phyloP scores from a whole-genome alignment of 202 grass and related monocot species.

The Zizania palustris region DNA sequence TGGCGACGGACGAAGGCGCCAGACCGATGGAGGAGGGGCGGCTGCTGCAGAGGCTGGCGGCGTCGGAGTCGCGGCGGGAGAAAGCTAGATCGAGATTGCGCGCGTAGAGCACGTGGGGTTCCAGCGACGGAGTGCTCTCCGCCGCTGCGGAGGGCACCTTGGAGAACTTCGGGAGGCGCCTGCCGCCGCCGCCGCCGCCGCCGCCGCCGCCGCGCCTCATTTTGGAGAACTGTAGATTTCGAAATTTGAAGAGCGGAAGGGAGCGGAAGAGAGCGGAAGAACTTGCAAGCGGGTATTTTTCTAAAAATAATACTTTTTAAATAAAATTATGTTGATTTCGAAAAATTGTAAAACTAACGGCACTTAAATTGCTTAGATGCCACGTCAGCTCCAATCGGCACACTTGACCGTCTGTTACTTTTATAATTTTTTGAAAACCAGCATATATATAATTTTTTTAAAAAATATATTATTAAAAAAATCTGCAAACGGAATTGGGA shows the following conservation, averaged over 20 bases:
- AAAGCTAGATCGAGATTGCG: conserved; percentile 62
- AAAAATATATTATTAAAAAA: too few relatives aligned
- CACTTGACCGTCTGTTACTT: too few relatives aligned
- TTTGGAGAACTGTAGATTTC: conserved; percentile 3
- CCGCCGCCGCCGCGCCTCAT: conserved; percentile 32
- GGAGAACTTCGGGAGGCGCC: conserved; percentile 49
- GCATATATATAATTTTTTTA: too few relatives aligned
- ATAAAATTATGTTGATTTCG: too few relatives aligned
- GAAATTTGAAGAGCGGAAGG: neutral
- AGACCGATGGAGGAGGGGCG: conserved; percentile 46
- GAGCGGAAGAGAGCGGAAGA: too few relatives aligned
- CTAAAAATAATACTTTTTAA: too few relatives aligned
- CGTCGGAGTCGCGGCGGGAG: conserved; percentile 82
- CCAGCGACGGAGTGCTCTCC: conserved; percentile 13
- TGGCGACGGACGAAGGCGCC: conserved; percentile 33
- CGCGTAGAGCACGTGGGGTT: conserved; percentile 32
- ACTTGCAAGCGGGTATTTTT: too few relatives aligned
- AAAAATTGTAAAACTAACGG: too few relatives aligned
- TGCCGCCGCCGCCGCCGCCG: conserved; percentile 31
- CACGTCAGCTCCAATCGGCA: too few relatives aligned
- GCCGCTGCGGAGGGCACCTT: conserved; percentile 6
- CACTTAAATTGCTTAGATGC: too few relatives aligned
- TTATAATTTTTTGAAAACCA: too few relatives aligned
- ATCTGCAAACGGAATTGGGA: too few relatives aligned
- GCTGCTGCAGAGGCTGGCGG: conserved; percentile 66